A percentile compares a stretch with the other conserved stretches of the same genome.
These are phyloP conservation scores for Aquilaria yunnanensis DNA, from an alignment of 345 rosid genomes.

Conservation along the genomic window DNA sequence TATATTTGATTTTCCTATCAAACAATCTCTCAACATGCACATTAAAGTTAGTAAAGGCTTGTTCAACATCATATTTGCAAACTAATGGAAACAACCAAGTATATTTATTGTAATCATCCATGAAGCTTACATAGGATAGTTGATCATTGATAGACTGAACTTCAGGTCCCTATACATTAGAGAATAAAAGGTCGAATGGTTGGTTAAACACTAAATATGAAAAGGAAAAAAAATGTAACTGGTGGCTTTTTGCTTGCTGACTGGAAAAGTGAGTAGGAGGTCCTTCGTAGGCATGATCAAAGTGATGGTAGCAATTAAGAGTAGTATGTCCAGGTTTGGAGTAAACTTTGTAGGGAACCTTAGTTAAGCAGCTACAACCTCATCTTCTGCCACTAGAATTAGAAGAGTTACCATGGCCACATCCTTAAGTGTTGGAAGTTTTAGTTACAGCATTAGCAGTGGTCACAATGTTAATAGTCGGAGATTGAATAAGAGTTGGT, in stretches of 20 bases:
- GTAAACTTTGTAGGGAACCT: not conserved
- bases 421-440: not conserved
- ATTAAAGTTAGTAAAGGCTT: too few species aligned
- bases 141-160: too few species aligned
- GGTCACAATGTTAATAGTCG: not conserved
- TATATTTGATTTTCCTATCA: too few species aligned
- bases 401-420: not conserved
- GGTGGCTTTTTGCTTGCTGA: not conserved
- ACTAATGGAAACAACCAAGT: too few species aligned
- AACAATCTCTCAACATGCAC: too few species aligned
- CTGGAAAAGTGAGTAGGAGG: not conserved
- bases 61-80: too few species aligned
- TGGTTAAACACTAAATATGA: not conserved
- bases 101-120: too few species aligned
- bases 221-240: not conserved
- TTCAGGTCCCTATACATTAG: constrained; percentile 1
- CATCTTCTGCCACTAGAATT: not conserved
- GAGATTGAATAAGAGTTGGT: not conserved
- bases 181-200: not conserved
- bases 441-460: not conserved
- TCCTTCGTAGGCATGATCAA: not conserved
- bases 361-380: not conserved
- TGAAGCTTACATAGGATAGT: too few species aligned
- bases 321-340: not conserved
- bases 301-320: not conserved